phyloP scores from a whole-genome alignment of 1,284 basidiomycete genomes.

The Mycosarcoma mackinlayi region DNA sequence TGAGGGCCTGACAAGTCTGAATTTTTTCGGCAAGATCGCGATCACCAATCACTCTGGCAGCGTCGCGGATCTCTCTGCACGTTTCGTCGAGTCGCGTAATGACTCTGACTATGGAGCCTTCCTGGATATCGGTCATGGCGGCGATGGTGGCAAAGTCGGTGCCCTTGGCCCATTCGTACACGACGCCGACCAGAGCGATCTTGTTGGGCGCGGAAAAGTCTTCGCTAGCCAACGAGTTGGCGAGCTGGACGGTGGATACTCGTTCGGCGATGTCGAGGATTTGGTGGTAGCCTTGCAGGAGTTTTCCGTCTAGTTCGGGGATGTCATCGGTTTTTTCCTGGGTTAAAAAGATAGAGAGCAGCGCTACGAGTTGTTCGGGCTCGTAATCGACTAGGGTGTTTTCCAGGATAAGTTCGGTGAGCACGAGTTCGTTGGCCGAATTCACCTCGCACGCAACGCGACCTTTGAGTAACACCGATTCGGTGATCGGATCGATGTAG shows the following conservation, averaged over 20 bases:
- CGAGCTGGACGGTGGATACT: constrained; percentile 81
- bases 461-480: constrained; percentile 92
- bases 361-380: constrained; percentile 95
- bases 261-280: constrained; percentile 85
- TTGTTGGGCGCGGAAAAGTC: constrained; percentile 54
- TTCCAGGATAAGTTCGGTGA: constrained; percentile 96
- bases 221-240: constrained; percentile 72
- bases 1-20: constrained; percentile 91
- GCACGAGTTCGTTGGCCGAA: constrained; percentile 84
- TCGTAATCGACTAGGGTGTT: constrained; percentile 90
- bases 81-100: constrained; percentile 97
- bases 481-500: constrained; percentile 74
- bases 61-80: constrained; percentile 94
- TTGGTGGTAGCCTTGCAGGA: constrained; percentile 78
- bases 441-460: constrained; percentile 99
- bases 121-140: constrained; percentile 89
- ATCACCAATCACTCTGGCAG: constrained; percentile 96
- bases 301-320: constrained; percentile 80
- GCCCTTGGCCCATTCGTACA: constrained; percentile 98
- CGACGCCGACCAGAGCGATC: constrained; percentile 86
- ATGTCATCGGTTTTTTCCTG: constrained; percentile 94
- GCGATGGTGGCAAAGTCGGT: constrained; percentile 98
- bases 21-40: constrained; percentile 95
- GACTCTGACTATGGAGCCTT: constrained; percentile 95
- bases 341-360: constrained; percentile 95